These are phyloP conservation scores for Stachybotrys elegans DNA, from an alignment of 2,329 filamentous ascomycete species.

Conservation along the genomic window DNA sequence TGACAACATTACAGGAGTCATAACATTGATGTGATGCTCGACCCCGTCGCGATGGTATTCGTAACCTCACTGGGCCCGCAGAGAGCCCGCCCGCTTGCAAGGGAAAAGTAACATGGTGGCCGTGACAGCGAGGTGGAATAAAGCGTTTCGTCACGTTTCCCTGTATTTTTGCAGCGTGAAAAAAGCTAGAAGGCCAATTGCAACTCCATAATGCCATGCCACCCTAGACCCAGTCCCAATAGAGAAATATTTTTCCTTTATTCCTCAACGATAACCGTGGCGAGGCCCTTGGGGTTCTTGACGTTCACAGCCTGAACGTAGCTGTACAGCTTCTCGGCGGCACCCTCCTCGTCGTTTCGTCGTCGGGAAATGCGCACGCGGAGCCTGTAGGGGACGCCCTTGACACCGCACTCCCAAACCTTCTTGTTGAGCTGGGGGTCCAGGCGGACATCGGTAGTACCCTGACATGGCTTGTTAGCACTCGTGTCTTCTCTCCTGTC, in stretches of 20 bases:
- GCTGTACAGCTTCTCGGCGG: constrained; percentile 99
- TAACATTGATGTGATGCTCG: too few relatives aligned
- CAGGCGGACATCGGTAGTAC: constrained; percentile 93
- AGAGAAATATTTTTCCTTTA: constrained; percentile 40
- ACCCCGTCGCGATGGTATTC: too few relatives aligned
- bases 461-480: constrained; percentile 49
- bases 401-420: constrained; percentile 99
- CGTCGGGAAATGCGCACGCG: constrained; percentile 98
- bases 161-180: constrained; percentile 33
- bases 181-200: constrained; percentile 38
- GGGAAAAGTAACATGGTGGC: neutral
- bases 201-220: constrained; percentile 42
- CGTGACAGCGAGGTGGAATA: constrained; percentile 4
- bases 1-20: too few relatives aligned
- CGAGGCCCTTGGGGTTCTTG: constrained; percentile 97
- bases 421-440: constrained; percentile 99
- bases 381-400: constrained; percentile 96
- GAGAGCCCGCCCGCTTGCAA: too few relatives aligned
- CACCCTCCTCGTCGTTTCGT: constrained; percentile 99
- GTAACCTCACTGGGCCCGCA: too few relatives aligned
- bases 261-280: constrained; percentile 81
- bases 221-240: constrained; percentile 36
- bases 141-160: constrained; percentile 29
- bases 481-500: constrained; percentile 2
- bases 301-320: constrained; percentile 99